phyloP scores from a whole-genome alignment of 1,284 basidiomycete genomes.

The Abortiporus biennis region DNA sequence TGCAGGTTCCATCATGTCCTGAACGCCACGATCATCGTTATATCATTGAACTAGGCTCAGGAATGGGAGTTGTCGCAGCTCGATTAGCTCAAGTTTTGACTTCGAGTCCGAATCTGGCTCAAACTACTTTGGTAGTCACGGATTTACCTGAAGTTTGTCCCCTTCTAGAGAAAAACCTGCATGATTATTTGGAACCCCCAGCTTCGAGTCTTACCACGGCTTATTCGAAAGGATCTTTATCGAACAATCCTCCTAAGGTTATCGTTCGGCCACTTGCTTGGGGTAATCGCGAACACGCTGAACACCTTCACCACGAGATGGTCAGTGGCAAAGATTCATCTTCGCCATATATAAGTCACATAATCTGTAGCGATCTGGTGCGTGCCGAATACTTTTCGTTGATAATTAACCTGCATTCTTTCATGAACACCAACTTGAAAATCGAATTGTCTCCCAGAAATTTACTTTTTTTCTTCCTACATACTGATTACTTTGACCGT shows the following conservation, averaged over 20 bases:
- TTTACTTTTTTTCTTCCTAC: no score
- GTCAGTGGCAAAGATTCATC: not conserved
- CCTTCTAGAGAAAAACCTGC: slow-evolving; percentile 51
- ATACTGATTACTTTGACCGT: not conserved
- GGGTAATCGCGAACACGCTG: slow-evolving; percentile 46
- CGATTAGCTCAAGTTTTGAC: slow-evolving; percentile 32
- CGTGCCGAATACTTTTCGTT: slow-evolving; percentile 19
- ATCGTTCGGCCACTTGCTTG: slow-evolving; percentile 56
- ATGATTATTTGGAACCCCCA: slow-evolving; percentile 8
- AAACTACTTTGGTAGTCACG: slow-evolving; percentile 48
- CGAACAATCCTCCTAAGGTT: slow-evolving; percentile 11
- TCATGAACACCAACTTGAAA: no score
- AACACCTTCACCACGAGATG: slow-evolving; percentile 34
- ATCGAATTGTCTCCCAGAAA: no score
- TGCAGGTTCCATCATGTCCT: no score
- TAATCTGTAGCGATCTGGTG: slow-evolving; percentile 74
- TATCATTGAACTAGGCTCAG: slow-evolving; percentile 68
- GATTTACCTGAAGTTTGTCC: slow-evolving; percentile 68
- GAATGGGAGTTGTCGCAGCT: slow-evolving; percentile 59
- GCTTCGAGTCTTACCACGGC: slow-evolving; percentile 17
- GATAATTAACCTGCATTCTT: slow-evolving; percentile 3
- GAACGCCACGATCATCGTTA: slow-evolving; percentile 12
- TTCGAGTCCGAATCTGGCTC: slow-evolving; percentile 13
- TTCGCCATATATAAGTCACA: slow-evolving; percentile 39
- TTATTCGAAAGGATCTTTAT: no score